Evolutionary conservation across 208 protist species (phyloP).

Genomic region (Acanthamoeba divionensis): DNA sequence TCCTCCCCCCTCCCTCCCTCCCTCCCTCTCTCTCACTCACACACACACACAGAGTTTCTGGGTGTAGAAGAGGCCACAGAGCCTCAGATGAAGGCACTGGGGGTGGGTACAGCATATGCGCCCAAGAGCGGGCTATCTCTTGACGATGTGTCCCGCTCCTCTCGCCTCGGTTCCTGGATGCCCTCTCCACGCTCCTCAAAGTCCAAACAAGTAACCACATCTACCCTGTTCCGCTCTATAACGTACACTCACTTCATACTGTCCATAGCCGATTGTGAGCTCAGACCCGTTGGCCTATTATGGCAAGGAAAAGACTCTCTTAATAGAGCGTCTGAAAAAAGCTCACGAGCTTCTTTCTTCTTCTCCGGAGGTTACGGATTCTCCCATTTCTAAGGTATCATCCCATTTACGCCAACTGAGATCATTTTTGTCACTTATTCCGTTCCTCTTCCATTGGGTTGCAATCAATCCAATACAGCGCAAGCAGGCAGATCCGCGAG

Average conservation of each 20-base stretch:
- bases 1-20: too few relatives aligned
- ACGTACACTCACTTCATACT: too few relatives aligned
- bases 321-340: slow-evolving; percentile 20
- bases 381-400: neutral
- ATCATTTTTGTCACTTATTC: neutral
- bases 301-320: slow-evolving; percentile 10
- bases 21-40: neutral
- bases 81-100: slow-evolving; percentile 40
- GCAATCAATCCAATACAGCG: neutral
- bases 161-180: too few relatives aligned
- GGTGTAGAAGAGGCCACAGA: slow-evolving; percentile 34
- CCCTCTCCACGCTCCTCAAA: too few relatives aligned
- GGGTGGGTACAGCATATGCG: neutral
- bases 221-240: too few relatives aligned
- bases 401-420: neutral
- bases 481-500: slow-evolving; percentile 7
- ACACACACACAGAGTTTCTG: neutral
- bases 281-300: neutral
- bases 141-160: too few relatives aligned
- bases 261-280: neutral
- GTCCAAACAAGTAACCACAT: too few relatives aligned
- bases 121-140: too few relatives aligned
- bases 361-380: neutral
- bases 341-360: neutral
- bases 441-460: neutral